Base-by-base conservation (phyloP, 1,284 basidiomycete genomes). In the Hymenochaete sp. region DNA sequence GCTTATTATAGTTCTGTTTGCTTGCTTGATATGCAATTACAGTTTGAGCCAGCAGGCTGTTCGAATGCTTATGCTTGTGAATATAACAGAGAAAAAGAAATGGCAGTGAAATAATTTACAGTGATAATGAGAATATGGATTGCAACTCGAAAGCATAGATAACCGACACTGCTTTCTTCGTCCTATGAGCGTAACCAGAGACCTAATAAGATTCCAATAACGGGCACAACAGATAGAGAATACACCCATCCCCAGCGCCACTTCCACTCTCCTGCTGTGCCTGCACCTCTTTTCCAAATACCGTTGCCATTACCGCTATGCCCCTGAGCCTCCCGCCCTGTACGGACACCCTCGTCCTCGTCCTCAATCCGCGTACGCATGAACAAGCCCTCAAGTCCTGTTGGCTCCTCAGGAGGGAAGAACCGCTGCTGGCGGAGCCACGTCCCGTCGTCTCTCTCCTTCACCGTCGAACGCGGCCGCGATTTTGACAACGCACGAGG, bases 321-420 rank as follows among this genome's bases (percentile, higher is more conserved):
- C 5, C 8, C 5, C 14, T 35, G 14, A n/a, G 8, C 13, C 5
- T n/a, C 5, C 26, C 32, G 42, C 29, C 44, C 4, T n/a, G 6
- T 16, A 29, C 40, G 7, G 28, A 38, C 14, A 26, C 6, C 18
- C 4, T 39, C 44, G 19, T 49, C 51, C 42, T 67, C 67, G 48
- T 80, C 80, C 8, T 68, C 64, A 18, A 82, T 61, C 42, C 70
- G 72, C 11, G 83, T 78, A 44, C 67, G 68, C 52, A 79, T 79
- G 48, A 88, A 77, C n/a, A 88, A 61, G 33, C 68, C 66, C 61
- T 89, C 85, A 2, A 89, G 66, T 2, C 85, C 86, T 1, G 85
- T 88, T 2, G 83, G 80, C 52, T 77, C 71, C 56, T 86, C 82
- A 0, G 82, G 80, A 10, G 79, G 73, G 52, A 84, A 85, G 57